phyloP scores from a whole-genome alignment of 176 grass and related monocot species.

The Eragrostis curvula region DNA sequence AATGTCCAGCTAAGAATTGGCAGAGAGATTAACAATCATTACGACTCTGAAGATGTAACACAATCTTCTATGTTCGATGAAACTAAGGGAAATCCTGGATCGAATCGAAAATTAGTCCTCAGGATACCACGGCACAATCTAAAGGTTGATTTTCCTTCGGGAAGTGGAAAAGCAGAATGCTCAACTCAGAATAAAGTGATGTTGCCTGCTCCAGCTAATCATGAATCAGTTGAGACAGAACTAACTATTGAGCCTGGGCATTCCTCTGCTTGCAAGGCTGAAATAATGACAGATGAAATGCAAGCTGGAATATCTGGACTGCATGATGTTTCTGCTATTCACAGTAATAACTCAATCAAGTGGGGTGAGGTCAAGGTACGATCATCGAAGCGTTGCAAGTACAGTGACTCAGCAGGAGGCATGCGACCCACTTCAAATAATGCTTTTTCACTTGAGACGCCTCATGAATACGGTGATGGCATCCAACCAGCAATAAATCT shows the following conservation, averaged over 20 bases:
- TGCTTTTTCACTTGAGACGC: constrained; percentile 38
- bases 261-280: constrained; percentile 53
- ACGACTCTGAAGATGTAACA: constrained; percentile 62
- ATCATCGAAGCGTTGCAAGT: constrained; percentile 71
- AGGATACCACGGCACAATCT: constrained; percentile 67
- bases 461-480: constrained; percentile 38
- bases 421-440: constrained; percentile 41
- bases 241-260: constrained; percentile 35
- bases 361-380: constrained; percentile 97
- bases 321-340: constrained; percentile 40
- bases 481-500: constrained; percentile 39
- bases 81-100: constrained; percentile 51
- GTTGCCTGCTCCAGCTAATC: constrained; percentile 36
- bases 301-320: constrained; percentile 32
- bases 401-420: constrained; percentile 45
- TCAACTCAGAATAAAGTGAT: constrained; percentile 44
- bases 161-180: constrained; percentile 51
- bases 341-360: constrained; percentile 61
- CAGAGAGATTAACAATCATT: constrained; percentile 56
- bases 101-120: constrained; percentile 68
- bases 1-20: constrained; percentile 43
- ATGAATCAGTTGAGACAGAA: constrained; percentile 35
- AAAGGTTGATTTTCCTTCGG: constrained; percentile 54
- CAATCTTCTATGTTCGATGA: constrained; percentile 51
- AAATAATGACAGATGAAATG: constrained; percentile 42